Base-by-base conservation (phyloP, 331 rosid genomes). In the Erythrophleum ivorense region DNA sequence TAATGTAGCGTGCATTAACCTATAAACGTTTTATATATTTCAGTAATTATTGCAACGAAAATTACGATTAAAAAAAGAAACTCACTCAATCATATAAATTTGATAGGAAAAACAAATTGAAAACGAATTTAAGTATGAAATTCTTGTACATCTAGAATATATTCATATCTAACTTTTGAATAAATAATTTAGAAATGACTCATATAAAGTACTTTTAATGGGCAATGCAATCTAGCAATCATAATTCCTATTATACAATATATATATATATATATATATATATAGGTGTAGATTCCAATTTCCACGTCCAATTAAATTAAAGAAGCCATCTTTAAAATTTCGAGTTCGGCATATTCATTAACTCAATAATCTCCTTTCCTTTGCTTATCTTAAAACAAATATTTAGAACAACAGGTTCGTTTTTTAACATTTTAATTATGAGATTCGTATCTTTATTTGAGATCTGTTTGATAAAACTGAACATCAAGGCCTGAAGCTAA, bases 91-190 rank as follows among this genome's bases (percentile, higher is more conserved):
- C 41, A 38, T 38, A 38, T 6, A 5, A 38, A 38, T 38, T 38
- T 38, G 41, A 38, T 38, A 38, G 5, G 4, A 38, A 38, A 38
- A 38, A 38, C 41, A 38, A 38, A 38, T 38, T 38, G 41, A 38
- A 38, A 38, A 6, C 5, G 6, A 38, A 24, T 24, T 0, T 1
- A 38, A 38, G 41, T 38, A 6, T 6, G 60, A 55, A 68, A 43
- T 41, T 43, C 19, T 5, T 7, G n/a, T 15, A 45, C 55, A 21
- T 43, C 36, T 43, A 69, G 74, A 69, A 69, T 45, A 45, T 69
- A 45, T 69, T 45, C 19, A n/a, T 43, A 45, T 45, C 38, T 69
- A 69, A 69, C 38, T 69, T 60, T 69, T 21, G 45, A 69, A n/a
- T 69, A 69, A 45, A 69, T 69, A 12, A 21, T 45, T 41, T 31